A percentile compares a stretch with the other conserved stretches of the same genome.
Evolutionary conservation across 305 asterid species (phyloP).

Genomic region (Salvia sclarea): DNA sequence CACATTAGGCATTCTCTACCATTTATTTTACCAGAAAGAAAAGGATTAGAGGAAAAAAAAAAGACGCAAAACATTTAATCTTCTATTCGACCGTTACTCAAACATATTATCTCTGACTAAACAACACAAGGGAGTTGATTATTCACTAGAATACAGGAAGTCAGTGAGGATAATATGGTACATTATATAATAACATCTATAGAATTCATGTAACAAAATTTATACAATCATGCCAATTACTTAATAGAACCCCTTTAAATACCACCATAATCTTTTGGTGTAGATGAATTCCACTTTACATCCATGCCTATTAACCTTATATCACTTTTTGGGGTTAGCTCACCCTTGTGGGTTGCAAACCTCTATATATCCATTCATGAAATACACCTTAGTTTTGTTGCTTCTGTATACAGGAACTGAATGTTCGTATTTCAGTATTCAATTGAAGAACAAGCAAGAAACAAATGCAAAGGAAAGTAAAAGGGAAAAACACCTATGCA

Average conservation of each 20-base stretch:
- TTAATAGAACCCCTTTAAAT: background rate
- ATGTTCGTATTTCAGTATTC: slow-evolving; percentile 2
- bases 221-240: slow-evolving; percentile 9
- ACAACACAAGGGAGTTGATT: background rate
- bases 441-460: slow-evolving; percentile 22
- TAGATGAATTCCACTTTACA: background rate
- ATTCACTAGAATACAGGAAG: background rate
- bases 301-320: background rate
- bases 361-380: background rate
- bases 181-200: background rate
- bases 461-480: slow-evolving; percentile 19
- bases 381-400: background rate
- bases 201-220: background rate
- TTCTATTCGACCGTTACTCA: background rate
- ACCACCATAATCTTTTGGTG: background rate
- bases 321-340: background rate
- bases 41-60: slow-evolving; percentile 1
- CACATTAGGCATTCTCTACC: slow-evolving; percentile 16
- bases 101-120: background rate
- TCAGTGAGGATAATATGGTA: background rate
- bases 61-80: no score
- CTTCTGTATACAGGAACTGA: background rate
- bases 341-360: background rate
- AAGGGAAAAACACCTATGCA: slow-evolving; percentile 50
- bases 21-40: slow-evolving; percentile 19